Conservation (phyloP, 139 green algal species). For the Chlamydomonas schloesseri region DNA sequence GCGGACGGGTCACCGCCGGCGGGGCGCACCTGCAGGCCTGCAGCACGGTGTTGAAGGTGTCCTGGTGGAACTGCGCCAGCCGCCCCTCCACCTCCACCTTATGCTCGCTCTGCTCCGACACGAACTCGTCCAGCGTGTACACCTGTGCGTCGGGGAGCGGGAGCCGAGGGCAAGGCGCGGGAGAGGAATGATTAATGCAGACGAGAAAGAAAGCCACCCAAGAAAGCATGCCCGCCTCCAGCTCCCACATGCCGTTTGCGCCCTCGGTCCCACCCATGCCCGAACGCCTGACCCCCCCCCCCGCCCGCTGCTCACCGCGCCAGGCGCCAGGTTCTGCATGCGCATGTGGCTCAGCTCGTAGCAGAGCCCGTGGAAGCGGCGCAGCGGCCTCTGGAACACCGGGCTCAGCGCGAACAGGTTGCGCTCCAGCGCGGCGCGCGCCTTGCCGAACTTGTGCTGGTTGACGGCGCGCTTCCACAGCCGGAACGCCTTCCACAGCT, state of each 20-base stretch:
- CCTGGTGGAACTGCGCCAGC: slow-evolving; percentile 63
- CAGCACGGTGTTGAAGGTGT: slow-evolving; percentile 62
- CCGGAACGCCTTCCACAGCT: slow-evolving; percentile 83
- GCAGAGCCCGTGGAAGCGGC: slow-evolving; percentile 70
- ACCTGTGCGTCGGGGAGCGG: slow-evolving; percentile 10
- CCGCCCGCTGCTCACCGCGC: too few relatives aligned
- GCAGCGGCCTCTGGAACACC: slow-evolving; percentile 76
- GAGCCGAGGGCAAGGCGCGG: too few relatives aligned
- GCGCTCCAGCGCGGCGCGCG: slow-evolving; percentile 64
- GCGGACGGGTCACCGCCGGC: too few relatives aligned
- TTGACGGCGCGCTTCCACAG: slow-evolving; percentile 74
- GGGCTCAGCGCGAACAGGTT: slow-evolving; percentile 83
- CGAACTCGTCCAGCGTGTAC: slow-evolving; percentile 74
- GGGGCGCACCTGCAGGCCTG: slow-evolving; percentile 70
- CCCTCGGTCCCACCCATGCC: too few relatives aligned
- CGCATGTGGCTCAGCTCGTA: slow-evolving; percentile 64
- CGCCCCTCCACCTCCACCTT: slow-evolving; percentile 16
- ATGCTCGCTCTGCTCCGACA: slow-evolving; percentile 60
- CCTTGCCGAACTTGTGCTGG: slow-evolving; percentile 71
- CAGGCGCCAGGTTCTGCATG: slow-evolving; percentile 70
- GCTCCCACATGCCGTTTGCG: too few relatives aligned
- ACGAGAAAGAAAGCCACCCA: too few relatives aligned
- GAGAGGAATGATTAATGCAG: too few relatives aligned
- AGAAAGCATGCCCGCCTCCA: too few relatives aligned
- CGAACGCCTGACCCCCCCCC: too few relatives aligned